A percentile compares a stretch with the other conserved stretches of the same genome.
These are phyloP conservation scores for Plasmodium fragile DNA, from an alignment of 169 alveolate species.

Conservation along the genomic window DNA sequence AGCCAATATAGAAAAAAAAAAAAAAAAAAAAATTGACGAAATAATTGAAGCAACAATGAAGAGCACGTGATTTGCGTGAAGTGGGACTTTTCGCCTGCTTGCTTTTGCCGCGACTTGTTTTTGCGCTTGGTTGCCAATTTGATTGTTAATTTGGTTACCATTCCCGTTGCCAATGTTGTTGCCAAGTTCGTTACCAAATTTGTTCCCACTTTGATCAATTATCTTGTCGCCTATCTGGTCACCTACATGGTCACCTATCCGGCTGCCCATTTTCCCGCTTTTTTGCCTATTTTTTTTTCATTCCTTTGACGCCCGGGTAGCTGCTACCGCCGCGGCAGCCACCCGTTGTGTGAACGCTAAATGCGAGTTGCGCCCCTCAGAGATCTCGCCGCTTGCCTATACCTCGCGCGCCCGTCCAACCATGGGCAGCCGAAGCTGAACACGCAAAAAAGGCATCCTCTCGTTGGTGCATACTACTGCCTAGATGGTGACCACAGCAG, in stretches of 20 bases:
- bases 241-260: neutral
- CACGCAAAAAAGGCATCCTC: conserved; percentile 29
- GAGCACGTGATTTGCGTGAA: neutral
- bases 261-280: neutral
- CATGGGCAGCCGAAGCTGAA: conserved; percentile 52
- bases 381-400: conserved; percentile 13
- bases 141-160: neutral
- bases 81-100: neutral
- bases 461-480: conserved; percentile 30
- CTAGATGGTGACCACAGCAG: neutral
- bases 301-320: neutral
- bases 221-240: neutral
- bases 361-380: conserved; percentile 20
- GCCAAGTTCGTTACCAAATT: neutral
- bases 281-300: neutral
- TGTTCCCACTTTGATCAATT: neutral
- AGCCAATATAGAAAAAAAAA: neutral
- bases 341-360: neutral
- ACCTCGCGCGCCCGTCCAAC: conserved; percentile 6
- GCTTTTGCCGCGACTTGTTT: neutral
- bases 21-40: neutral
- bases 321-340: neutral
- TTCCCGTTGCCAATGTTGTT: too few relatives aligned
- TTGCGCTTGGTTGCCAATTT: neutral
- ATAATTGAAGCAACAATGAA: neutral